A percentile compares a stretch with the other conserved stretches of the same genome.
These are phyloP conservation scores for Articulospora tetracladia DNA, from an alignment of 495 filamentous ascomycete species.

Conservation along the genomic window DNA sequence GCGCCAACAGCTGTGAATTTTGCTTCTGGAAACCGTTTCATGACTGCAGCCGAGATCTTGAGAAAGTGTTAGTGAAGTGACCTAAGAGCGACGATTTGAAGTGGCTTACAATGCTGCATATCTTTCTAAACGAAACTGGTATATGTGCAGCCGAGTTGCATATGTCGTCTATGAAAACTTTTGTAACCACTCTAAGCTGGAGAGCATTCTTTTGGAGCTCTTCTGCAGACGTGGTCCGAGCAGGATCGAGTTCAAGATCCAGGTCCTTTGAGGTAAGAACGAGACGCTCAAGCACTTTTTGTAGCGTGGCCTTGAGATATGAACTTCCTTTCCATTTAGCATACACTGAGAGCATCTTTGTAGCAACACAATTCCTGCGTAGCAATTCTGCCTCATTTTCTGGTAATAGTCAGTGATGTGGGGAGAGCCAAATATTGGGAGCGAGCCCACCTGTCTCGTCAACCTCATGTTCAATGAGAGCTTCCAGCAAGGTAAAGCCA, in stretches of 20 bases:
- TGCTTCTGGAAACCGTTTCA: slow-evolving; percentile 58
- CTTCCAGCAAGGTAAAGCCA: slow-evolving; percentile 56
- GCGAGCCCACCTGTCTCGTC: slow-evolving; percentile 48
- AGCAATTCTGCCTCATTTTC: slow-evolving; percentile 63
- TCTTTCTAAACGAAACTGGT: slow-evolving; percentile 59
- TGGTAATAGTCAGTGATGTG: slow-evolving; percentile 8
- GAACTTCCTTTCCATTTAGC: slow-evolving; percentile 62
- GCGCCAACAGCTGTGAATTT: slow-evolving; percentile 68
- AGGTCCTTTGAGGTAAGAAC: slow-evolving; percentile 57
- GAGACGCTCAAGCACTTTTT: slow-evolving; percentile 57
- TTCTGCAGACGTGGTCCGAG: slow-evolving; percentile 49
- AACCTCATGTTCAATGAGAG: slow-evolving; percentile 61
- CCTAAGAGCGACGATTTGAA: too few relatives aligned
- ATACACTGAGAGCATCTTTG: slow-evolving; percentile 65
- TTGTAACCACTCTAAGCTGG: slow-evolving; percentile 55
- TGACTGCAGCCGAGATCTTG: slow-evolving; percentile 53
- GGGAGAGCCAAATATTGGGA: neutral
- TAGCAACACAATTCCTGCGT: slow-evolving; percentile 60
- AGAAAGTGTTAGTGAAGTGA: slow-evolving; percentile 6
- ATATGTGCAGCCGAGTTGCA: slow-evolving; percentile 53
- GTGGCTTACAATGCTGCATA: slow-evolving; percentile 54
- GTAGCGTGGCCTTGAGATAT: slow-evolving; percentile 59
- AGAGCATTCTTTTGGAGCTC: slow-evolving; percentile 57
- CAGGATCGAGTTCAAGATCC: slow-evolving; percentile 61
- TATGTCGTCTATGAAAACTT: slow-evolving; percentile 65